Evolutionary conservation across 1,284 basidiomycete genomes (phyloP).

Genomic region (Stereum hirsutum): DNA sequence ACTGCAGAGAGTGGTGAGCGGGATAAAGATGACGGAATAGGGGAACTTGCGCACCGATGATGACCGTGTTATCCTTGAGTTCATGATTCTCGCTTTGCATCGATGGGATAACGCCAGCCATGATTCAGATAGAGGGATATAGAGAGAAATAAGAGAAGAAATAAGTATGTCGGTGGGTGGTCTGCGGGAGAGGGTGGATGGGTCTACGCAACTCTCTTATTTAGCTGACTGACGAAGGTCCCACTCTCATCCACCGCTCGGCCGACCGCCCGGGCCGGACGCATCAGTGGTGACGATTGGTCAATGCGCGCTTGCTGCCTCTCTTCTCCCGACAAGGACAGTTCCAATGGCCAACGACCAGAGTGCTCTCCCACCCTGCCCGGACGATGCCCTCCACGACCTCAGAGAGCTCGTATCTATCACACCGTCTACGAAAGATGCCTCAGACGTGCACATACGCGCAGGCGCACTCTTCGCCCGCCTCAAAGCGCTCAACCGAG

Average conservation of each 20-base stretch:
- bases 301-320: too few species aligned
- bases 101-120: conserved; percentile 77
- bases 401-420: conserved; percentile 53
- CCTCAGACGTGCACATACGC: conserved; percentile 44
- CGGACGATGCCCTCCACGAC: conserved; percentile 46
- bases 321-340: too few species aligned
- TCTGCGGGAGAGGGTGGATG: not conserved
- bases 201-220: not conserved
- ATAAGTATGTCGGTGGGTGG: not conserved
- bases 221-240: not conserved
- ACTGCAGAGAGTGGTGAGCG: conserved; percentile 39
- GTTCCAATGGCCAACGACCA: not conserved
- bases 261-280: not conserved
- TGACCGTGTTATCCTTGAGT: conserved; percentile 80
- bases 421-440: conserved; percentile 34
- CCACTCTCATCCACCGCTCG: not conserved
- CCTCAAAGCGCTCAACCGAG: conserved; percentile 66
- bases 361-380: conserved; percentile 10
- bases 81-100: conserved; percentile 70
- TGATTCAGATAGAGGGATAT: too few species aligned
- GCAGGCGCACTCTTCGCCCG: conserved; percentile 66
- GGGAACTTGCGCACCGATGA: conserved; percentile 71
- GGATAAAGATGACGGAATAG: conserved; percentile 3
- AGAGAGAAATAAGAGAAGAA: not conserved
- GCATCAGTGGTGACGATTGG: not conserved